Conservation (phyloP, 805 yeast genomes). For the Danielia reshetovae region DNA sequence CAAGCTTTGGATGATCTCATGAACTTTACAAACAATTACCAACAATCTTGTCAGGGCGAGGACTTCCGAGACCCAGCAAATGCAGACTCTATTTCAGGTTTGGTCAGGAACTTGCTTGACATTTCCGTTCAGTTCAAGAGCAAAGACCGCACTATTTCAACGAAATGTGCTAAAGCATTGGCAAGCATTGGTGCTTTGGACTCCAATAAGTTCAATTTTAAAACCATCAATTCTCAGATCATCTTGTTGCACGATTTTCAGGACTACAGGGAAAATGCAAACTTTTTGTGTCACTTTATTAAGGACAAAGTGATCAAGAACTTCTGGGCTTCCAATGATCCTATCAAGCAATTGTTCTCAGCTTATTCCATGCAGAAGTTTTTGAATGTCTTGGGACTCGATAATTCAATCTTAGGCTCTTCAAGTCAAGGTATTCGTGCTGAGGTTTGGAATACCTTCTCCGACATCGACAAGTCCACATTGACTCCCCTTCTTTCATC, state of each 20-base stretch:
- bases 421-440: constrained; percentile 16
- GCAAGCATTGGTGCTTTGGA: constrained; percentile 79
- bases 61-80: constrained; percentile 30
- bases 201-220: constrained; percentile 48
- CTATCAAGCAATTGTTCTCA: constrained; percentile 73
- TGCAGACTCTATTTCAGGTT: constrained; percentile 33
- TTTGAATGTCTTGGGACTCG: constrained; percentile 56
- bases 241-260: constrained; percentile 61
- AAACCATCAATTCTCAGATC: constrained; percentile 37
- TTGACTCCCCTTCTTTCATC: constrained; percentile 73
- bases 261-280: constrained; percentile 56
- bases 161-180: constrained; percentile 62
- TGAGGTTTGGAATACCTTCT: constrained; percentile 57
- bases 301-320: constrained; percentile 72
- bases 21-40: constrained; percentile 48
- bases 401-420: constrained; percentile 18
- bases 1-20: constrained; percentile 67
- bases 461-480: constrained; percentile 65
- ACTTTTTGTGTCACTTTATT: constrained; percentile 61
- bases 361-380: constrained; percentile 90
- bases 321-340: constrained; percentile 88
- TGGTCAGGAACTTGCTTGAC: constrained; percentile 52
- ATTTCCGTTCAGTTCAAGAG: constrained; percentile 54
- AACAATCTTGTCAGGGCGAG: constrained; percentile 44
- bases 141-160: constrained; percentile 46